phyloP scores from a whole-genome alignment of 2,329 filamentous ascomycete species.

The Fusarium gaditjirri region DNA sequence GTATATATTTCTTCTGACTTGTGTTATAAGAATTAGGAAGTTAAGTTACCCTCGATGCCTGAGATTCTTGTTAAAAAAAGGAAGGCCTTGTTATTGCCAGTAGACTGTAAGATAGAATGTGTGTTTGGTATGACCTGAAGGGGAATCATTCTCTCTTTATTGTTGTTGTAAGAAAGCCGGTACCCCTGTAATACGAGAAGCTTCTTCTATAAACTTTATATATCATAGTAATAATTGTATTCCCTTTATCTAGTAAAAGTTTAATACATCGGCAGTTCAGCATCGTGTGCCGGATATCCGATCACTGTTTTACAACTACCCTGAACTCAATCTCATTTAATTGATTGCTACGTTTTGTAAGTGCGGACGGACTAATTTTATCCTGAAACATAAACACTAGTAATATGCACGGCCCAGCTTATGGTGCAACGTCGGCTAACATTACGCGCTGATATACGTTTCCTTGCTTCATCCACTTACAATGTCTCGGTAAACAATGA shows the following conservation, averaged over 20 bases:
- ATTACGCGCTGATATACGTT: background rate
- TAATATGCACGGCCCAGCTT: background rate
- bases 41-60: rapidly evolving
- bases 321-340: background rate
- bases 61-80: rapidly evolving
- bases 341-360: background rate
- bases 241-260: background rate
- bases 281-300: background rate
- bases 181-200: background rate
- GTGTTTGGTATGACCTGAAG: too few relatives aligned
- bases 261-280: background rate
- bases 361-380: background rate
- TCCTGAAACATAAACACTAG: background rate
- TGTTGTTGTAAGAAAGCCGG: rapidly evolving
- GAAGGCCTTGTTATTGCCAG: rapidly evolving
- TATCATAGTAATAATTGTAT: background rate
- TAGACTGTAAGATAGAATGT: background rate
- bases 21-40: rapidly evolving
- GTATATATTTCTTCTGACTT: rapidly evolving
- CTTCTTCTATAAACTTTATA: rapidly evolving
- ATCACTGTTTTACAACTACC: background rate
- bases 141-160: background rate
- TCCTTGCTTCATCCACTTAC: too few relatives aligned
- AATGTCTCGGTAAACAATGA: too few relatives aligned
- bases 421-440: background rate